Evolutionary conservation across 208 protist genomes (phyloP), one percentile per base, ranked within the genome.

Genomic region (Tritrichomonas foetus): DNA sequence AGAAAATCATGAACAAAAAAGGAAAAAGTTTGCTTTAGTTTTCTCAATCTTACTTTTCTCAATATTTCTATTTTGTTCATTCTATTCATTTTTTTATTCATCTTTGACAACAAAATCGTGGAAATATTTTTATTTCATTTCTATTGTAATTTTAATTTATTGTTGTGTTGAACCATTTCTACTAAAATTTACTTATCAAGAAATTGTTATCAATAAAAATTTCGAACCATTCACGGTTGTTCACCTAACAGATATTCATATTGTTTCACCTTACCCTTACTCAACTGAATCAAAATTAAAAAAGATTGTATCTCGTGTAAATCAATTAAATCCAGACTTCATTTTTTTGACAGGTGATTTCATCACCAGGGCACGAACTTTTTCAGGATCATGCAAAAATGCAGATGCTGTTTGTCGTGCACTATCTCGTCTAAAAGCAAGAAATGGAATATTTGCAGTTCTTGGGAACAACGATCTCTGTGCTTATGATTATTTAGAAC

Each of bases 261-360:
- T 89, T 14, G 47, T 57, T 11, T 89, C 47, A 47, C 78, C 78
- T 47, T 89, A 89, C 39, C 78, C 78, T 57, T 89, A 89, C 27
- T 41, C 57, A 33, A 89, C 78, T n/a, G 14, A 89, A 27, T 57
- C 53, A 49, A 57, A 25, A 53, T 22, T 89, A 0, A n/a, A 20
- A 39, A 53, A 44, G 5, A 57, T 89, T n/a, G 78, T 89, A 27
- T 25, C 33, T 57, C 53, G 57, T 39, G n/a, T 89, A 2, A 89
- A 89, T 39, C 27, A 49, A 89, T 39, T 89, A 41, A 1, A 89
- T 55, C 78, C 78, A 33, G 78, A 89, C 41, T 61, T 89, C 16
- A 39, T 89, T 20, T 89, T 89, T 39, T 61, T 89, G 39, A 89
- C 78, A 33, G 78, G 78, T 33, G 78, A 89, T 89, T 57, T 33